Percentiles rank a stretch among this genome's conserved stretches.
Evolutionary conservation across 352 stramenopile species (phyloP).

Genomic region (Phytophthora nicotianae): DNA sequence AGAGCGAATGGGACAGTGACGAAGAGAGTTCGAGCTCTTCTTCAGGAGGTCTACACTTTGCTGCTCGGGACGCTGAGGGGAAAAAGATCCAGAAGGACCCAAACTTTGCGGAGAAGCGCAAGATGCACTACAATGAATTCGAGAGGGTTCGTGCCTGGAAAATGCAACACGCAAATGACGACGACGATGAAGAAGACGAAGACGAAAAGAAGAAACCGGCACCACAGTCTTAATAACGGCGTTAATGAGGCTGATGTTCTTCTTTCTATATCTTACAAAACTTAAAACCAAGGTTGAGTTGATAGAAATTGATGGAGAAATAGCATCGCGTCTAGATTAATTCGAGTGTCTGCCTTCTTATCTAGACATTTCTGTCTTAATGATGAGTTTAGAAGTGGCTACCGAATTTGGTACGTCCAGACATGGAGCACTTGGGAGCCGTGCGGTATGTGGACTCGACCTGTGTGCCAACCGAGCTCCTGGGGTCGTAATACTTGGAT

Average conservation of each 20-base stretch:
- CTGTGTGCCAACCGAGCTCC: conserved; percentile 70
- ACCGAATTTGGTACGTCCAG: conserved; percentile 78
- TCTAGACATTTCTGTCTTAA: no score
- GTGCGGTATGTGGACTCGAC: conserved; percentile 71
- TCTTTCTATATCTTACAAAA: conserved; percentile 6
- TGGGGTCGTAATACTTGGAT: conserved; percentile 56
- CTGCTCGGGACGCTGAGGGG: conserved; percentile 51
- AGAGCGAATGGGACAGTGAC: conserved; percentile 66
- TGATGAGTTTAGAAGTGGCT: conserved; percentile 60
- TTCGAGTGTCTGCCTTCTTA: no score
- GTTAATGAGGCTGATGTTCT: background rate
- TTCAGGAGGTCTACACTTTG: conserved; percentile 33
- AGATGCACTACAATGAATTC: conserved; percentile 88
- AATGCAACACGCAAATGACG: conserved; percentile 53
- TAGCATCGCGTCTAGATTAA: conserved; percentile 7
- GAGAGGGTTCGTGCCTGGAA: conserved; percentile 73
- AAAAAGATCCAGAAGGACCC: conserved; percentile 75
- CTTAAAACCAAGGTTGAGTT: conserved; percentile 12
- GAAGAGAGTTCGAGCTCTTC: conserved; percentile 37
- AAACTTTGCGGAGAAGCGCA: conserved; percentile 75
- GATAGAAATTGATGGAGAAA: conserved; percentile 22
- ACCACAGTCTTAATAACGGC: conserved; percentile 11
- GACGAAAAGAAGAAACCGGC: conserved; percentile 25
- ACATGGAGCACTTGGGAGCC: conserved; percentile 75
- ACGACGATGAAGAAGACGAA: conserved; percentile 46